Percentiles rank a stretch among this genome's conserved stretches.
phyloP scores from a whole-genome alignment of 208 protist genomes.

The Crithidia acanthocephali region DNA sequence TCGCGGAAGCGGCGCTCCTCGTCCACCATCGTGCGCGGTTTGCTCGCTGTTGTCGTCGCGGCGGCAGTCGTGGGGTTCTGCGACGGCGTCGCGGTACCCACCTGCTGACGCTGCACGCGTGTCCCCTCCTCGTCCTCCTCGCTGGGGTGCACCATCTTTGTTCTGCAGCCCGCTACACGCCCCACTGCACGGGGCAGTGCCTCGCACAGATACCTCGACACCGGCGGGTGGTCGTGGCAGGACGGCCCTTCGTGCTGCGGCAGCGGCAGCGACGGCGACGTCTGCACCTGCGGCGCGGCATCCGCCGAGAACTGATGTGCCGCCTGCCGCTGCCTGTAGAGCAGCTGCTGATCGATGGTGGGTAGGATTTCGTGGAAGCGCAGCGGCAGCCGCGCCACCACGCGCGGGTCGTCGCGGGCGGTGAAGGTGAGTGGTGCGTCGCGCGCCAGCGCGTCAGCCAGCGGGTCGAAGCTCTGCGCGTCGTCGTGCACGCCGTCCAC shows the following conservation, averaged over 20 bases:
- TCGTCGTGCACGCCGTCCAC: neutral
- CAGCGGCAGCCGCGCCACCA: slow-evolving; percentile 29
- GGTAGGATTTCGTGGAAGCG: slow-evolving; percentile 24
- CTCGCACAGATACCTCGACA: slow-evolving; percentile 22
- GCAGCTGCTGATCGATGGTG: slow-evolving; percentile 23
- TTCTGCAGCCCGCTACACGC: slow-evolving; percentile 19
- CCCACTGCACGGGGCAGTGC: slow-evolving; percentile 32
- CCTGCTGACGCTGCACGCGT: neutral
- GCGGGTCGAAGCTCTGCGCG: slow-evolving; percentile 8
- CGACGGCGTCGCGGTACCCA: neutral
- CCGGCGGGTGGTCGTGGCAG: slow-evolving; percentile 4
- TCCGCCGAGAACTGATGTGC: slow-evolving; percentile 24
- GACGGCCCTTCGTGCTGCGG: neutral
- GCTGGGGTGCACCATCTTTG: slow-evolving; percentile 14
- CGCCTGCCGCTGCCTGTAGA: slow-evolving; percentile 30
- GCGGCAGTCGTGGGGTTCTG: neutral
- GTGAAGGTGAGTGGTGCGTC: slow-evolving; percentile 35
- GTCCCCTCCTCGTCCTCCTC: neutral
- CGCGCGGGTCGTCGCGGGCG: slow-evolving; percentile 24
- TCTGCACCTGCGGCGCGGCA: neutral
- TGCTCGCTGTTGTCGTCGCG: neutral
- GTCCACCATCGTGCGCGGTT: neutral
- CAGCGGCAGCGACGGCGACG: neutral
- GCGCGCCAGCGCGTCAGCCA: slow-evolving; percentile 12
- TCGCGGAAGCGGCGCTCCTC: slow-evolving; percentile 24